Percentiles rank a stretch among this genome's conserved stretches.
Conservation (phyloP, 495 filamentous ascomycete species). For the Thozetella sp. region DNA sequence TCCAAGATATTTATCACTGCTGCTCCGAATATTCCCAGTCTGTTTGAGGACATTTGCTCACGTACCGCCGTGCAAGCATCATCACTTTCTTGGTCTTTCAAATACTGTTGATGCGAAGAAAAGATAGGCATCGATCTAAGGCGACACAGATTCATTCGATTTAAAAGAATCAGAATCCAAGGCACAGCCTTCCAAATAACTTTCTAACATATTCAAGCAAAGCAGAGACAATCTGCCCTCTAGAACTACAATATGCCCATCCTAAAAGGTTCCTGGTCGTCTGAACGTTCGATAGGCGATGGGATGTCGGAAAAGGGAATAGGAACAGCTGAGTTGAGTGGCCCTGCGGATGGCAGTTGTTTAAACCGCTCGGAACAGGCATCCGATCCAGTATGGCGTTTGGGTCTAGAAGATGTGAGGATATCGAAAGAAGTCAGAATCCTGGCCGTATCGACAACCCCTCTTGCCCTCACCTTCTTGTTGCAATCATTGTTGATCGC, state of each 20-base stretch:
- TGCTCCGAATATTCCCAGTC: too few species aligned
- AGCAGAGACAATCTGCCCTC: not conserved
- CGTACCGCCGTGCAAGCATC: too few species aligned
- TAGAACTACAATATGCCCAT: not conserved
- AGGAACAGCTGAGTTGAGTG: not conserved
- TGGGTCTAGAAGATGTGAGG: not conserved
- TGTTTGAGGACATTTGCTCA: too few species aligned
- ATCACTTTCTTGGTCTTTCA: too few species aligned
- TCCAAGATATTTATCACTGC: too few species aligned
- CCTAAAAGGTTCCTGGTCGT: not conserved
- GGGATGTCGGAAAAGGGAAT: not conserved
- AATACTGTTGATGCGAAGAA: too few species aligned
- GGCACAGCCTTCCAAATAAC: not conserved
- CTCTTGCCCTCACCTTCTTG: not conserved
- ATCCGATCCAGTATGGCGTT: too few species aligned
- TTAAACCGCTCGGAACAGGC: not conserved
- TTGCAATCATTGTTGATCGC: not conserved
- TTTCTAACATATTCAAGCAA: not conserved
- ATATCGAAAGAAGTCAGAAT: not conserved
- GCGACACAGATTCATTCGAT: not conserved
- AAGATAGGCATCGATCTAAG: too few species aligned
- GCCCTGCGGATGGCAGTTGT: not conserved
- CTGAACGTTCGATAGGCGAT: not conserved
- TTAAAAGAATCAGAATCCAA: not conserved
- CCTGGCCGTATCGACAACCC: not conserved